Base-by-base conservation (phyloP, 495 filamentous ascomycete genomes). In the Penicillium tannophilum region DNA sequence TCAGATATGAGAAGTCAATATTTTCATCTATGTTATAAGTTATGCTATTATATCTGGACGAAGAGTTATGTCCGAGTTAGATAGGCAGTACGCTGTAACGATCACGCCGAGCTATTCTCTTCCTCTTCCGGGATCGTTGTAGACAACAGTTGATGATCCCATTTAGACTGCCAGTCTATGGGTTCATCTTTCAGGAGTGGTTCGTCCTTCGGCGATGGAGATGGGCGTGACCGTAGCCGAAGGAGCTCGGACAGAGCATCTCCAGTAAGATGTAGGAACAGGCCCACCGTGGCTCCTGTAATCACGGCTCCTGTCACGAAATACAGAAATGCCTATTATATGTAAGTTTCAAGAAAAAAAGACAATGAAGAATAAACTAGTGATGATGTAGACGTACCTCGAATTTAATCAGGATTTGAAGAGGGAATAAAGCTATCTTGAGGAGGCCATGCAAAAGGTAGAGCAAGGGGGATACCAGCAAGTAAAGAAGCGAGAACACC, bases 101-200 rank as follows among this genome's bases (percentile, higher is more conserved):
- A 31, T 49, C 26, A 49, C 16, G 24, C 46, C 12, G 46, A 49
- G 43, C 66, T 75, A 33, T 58, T 65, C 45, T 82, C 82, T 49
- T 87, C 86, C 65, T 89, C 88, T 69, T 90, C 87, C 49, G 88
- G 68, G 17, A 90, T 90, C 0, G 84, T 89, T 52, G 83, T 77
- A 23, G 76, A 73, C 17, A 87, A 63, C 23, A 86, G 63, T 3
- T 41, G 52, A 63, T 76, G 52, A 61, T 70, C 57, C 63, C 64
- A 54, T 68, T 70, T 63, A 63, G 68, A 26, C 65, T 65, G 72
- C 73, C 76, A 48, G 67, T 72, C 60, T 72, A 76, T 58, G 63
- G 65, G 36, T 68, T 68, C 28, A 14, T 63, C 41, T 19, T 56
- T 52, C 1, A 54, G 44, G 39, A 66, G 52, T 44, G 42, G 20